Evolutionary conservation across 495 filamentous ascomycete genomes (phyloP).

Genomic region (Cercophora scortea): DNA sequence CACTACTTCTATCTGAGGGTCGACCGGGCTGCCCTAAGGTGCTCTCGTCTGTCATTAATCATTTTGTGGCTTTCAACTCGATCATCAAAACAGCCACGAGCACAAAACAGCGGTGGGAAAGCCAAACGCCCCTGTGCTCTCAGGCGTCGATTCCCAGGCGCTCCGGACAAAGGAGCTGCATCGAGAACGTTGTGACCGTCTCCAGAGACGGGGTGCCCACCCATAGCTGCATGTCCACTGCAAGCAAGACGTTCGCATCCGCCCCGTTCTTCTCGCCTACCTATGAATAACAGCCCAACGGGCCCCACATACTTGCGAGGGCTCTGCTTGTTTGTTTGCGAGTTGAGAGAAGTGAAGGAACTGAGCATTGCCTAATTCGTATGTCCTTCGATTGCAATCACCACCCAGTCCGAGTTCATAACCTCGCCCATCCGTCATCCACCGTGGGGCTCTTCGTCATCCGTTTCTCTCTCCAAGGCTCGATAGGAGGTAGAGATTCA

Average conservation of each 20-base stretch:
- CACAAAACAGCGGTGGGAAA: conserved; percentile 37
- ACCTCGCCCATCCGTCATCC: conserved; percentile 3
- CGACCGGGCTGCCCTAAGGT: conserved; percentile 3
- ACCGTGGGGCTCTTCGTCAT: conserved; percentile 15
- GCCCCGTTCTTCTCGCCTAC: conserved; percentile 29
- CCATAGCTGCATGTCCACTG: conserved; percentile 28
- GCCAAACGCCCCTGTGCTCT: conserved; percentile 33
- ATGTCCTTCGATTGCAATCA: conserved; percentile 19
- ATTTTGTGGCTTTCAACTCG: conserved; percentile 32
- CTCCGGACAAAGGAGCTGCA: conserved; percentile 35
- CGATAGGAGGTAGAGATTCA: too few relatives aligned
- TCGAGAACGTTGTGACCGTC: conserved; percentile 25
- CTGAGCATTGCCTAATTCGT: conserved; percentile 6
- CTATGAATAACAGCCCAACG: neutral
- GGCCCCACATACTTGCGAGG: neutral
- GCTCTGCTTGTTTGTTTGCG: conserved; percentile 19
- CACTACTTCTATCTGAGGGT: neutral
- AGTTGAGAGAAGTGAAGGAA: conserved; percentile 10
- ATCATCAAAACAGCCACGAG: conserved; percentile 1
- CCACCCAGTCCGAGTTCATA: conserved; percentile 24
- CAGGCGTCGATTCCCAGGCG: conserved; percentile 38
- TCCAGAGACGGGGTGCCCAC: neutral
- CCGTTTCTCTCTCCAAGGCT: conserved; percentile 5
- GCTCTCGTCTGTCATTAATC: conserved; percentile 27
- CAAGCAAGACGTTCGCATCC: conserved; percentile 30